phyloP scores from a whole-genome alignment of 2,329 filamentous ascomycete genomes.

The Lachnellula cervina region DNA sequence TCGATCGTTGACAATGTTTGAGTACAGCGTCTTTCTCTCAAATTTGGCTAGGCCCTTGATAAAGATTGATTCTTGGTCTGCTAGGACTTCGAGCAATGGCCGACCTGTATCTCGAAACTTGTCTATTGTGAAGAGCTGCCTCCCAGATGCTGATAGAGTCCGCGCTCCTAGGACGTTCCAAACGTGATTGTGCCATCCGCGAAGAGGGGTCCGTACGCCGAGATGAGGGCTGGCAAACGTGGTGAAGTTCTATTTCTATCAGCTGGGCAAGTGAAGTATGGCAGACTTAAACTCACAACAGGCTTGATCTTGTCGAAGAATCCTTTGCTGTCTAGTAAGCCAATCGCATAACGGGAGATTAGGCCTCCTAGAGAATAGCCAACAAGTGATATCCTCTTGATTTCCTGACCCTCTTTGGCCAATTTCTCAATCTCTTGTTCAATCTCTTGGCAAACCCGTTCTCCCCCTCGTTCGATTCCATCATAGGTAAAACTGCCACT shows the following conservation, averaged over 20 bases:
- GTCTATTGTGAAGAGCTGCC: conserved; percentile 85
- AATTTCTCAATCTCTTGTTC: conserved; percentile 57
- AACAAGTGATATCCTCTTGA: conserved; percentile 78
- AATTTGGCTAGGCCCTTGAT: conserved; percentile 74
- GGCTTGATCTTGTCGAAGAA: conserved; percentile 75
- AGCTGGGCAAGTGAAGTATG: not conserved
- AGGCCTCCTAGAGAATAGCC: conserved; percentile 89
- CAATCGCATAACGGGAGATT: conserved; percentile 80
- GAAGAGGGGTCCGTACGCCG: conserved; percentile 66
- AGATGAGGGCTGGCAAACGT: conserved; percentile 86
- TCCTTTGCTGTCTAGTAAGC: conserved; percentile 75
- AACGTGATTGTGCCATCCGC: conserved; percentile 59
- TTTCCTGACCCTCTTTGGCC: conserved; percentile 58
- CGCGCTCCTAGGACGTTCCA: conserved; percentile 83
- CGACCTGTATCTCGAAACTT: conserved; percentile 76
- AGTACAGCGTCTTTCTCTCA: conserved; percentile 71
- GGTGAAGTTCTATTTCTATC: conserved; percentile 66
- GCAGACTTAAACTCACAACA: conserved; percentile 47
- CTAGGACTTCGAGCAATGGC: conserved; percentile 74
- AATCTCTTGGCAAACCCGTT: conserved; percentile 63
- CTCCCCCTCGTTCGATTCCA: conserved; percentile 63
- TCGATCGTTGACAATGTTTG: conserved; percentile 82
- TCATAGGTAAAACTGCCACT: conserved; percentile 68
- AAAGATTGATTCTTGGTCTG: conserved; percentile 81
- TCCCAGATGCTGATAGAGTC: conserved; percentile 75